Conservation (phyloP, 176 grass and related monocot genomes). For the Metroxylon sagu region DNA sequence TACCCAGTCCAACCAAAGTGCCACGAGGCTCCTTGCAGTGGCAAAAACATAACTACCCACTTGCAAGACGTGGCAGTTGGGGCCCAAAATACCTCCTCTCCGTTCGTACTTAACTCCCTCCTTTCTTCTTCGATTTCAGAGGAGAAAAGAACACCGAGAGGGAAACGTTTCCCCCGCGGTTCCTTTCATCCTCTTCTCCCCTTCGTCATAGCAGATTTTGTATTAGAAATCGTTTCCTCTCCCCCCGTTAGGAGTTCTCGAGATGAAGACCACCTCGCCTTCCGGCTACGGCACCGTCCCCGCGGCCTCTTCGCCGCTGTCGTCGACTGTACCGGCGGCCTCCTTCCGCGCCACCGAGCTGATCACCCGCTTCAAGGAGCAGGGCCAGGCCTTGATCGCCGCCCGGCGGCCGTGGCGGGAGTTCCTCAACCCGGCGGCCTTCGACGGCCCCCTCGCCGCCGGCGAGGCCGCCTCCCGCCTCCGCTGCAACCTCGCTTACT, state of each 20-base stretch:
- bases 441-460: constrained; percentile 45
- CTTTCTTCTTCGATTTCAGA: too few species aligned
- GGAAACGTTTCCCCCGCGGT: too few species aligned
- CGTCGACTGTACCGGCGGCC: constrained; percentile 29
- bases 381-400: constrained; percentile 56
- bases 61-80: too few species aligned
- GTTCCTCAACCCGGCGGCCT: constrained; percentile 49
- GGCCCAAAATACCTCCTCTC: too few species aligned
- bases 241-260: constrained; percentile 12
- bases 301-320: constrained; percentile 10
- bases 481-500: constrained; percentile 76
- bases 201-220: too few species aligned
- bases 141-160: too few species aligned
- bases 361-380: constrained; percentile 51
- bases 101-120: too few species aligned
- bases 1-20: too few species aligned
- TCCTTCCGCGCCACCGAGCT: constrained; percentile 46
- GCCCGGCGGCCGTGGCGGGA: constrained; percentile 74
- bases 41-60: too few species aligned
- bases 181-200: too few species aligned
- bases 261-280: neutral
- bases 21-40: too few species aligned
- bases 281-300: constrained; percentile 16
- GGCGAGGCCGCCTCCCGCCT: constrained; percentile 43
- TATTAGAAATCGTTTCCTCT: too few species aligned